Conservation (phyloP, 345 rosid genomes). For the Boechera retrofracta region DNA sequence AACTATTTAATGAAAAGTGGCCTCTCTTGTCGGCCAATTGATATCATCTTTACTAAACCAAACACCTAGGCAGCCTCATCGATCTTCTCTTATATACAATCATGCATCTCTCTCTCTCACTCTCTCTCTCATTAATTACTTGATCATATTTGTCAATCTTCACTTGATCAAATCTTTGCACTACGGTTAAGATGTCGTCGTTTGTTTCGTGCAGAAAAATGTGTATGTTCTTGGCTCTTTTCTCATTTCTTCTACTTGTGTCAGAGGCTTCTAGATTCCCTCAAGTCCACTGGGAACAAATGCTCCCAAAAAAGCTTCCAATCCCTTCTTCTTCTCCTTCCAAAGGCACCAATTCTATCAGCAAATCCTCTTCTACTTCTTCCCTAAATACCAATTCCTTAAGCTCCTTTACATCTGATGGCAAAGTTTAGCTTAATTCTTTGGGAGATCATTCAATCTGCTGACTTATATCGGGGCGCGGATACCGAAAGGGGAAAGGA, state of each 20-base stretch:
- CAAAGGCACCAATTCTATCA: constrained; percentile 75
- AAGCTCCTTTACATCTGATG: constrained; percentile 52
- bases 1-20: constrained; percentile 49
- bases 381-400: constrained; percentile 38
- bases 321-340: constrained; percentile 84
- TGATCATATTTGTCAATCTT: constrained; percentile 3
- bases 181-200: constrained; percentile 46
- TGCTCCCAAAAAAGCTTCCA: constrained; percentile 89
- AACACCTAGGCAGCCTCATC: constrained; percentile 69
- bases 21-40: constrained; percentile 76
- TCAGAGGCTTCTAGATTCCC: constrained; percentile 76
- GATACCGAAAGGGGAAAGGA: constrained; percentile 1
- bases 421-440: constrained; percentile 55
- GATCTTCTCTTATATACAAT: constrained; percentile 55
- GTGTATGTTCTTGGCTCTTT: constrained; percentile 51
- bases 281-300: constrained; percentile 67
- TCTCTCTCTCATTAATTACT: constrained; percentile 26
- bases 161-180: neutral
- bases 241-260: constrained; percentile 47
- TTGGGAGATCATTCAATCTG: neutral
- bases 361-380: constrained; percentile 52
- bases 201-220: constrained; percentile 50
- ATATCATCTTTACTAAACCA: constrained; percentile 65
- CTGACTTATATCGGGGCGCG: neutral
- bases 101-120: constrained; percentile 33